Base-by-base conservation (phyloP, 2,329 filamentous ascomycete genomes). In the Colletotrichum tanaceti region DNA sequence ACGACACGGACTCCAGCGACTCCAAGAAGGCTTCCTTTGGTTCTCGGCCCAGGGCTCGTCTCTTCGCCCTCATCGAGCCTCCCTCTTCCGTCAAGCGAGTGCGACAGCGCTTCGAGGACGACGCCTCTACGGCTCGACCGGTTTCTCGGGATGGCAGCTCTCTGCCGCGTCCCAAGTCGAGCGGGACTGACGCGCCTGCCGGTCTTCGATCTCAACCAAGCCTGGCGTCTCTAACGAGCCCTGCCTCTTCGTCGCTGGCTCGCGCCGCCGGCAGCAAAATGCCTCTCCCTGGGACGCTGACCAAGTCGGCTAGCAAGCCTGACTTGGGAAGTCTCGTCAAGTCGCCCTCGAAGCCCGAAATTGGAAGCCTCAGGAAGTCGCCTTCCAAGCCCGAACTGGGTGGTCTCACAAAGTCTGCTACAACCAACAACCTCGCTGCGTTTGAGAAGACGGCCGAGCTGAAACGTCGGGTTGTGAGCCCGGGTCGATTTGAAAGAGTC, bases 231-330 rank as follows among this genome's bases (percentile, higher is more conserved):
- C 82, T 95, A 38, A 87, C 90, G 78, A 97, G 93, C 6, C 93
- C 94, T 0, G 96, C 92, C 10, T 93, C 93, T 77, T 83, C 93
- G 9, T 93, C 92, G 1, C 78, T 92, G 59, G 87, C 89, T 41
- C 89, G 90, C 50, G 80, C 85, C 54, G 80, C 85, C 63, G 89
- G 84, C 72, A 80, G 81, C 61, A 89, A 87, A 74, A 82, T 84
- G 9, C 80, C 86, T 52, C 86, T 84, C 61, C 81, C 81, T 24
- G 84, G 82, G 20, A 84, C 88, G 75, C 60, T 71, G 47, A 63
- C 46, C 14, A 71, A 60, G 49, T 71, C 68, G 43, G 44, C 68
- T n/a, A 71, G 70, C 65, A 71, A 71, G 70, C 50, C 60, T 22
- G 65, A 71, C 28, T 39, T 71, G 10, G 35, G 59, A 47, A 43